These are phyloP conservation scores for Saccharomycopsis selenospora DNA, from an alignment of 805 yeast genomes.

Conservation along the genomic window DNA sequence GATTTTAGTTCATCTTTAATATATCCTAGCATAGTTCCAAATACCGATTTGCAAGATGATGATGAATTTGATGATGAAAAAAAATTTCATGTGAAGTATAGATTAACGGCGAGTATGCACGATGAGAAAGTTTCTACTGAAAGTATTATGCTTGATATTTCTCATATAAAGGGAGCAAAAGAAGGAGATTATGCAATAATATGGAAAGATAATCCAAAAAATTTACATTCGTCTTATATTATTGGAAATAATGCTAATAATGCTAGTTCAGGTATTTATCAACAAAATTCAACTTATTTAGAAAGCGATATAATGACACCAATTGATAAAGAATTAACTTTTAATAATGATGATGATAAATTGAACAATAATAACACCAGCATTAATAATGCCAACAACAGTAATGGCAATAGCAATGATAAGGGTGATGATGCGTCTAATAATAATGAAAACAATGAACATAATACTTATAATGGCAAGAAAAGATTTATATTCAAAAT, in stretches of 20 bases:
- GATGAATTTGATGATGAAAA: constrained; percentile 2
- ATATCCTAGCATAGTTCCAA: background rate
- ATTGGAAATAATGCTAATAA: too few relatives aligned
- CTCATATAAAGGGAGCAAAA: constrained; percentile 51
- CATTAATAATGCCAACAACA: too few relatives aligned
- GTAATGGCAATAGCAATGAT: too few relatives aligned
- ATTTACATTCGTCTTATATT: constrained; percentile 24
- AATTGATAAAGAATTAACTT: too few relatives aligned
- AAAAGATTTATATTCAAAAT: constrained; percentile 39
- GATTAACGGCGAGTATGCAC: constrained; percentile 47
- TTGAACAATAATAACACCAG: constrained; percentile 19
- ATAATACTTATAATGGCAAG: constrained; percentile 20
- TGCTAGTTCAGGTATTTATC: too few relatives aligned
- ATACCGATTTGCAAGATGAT: background rate
- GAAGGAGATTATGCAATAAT: constrained; percentile 77
- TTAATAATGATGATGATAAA: too few relatives aligned
- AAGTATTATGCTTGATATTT: constrained; percentile 56
- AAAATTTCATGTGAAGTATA: constrained; percentile 26
- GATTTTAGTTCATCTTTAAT: background rate
- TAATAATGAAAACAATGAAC: too few relatives aligned
- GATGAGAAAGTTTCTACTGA: constrained; percentile 53
- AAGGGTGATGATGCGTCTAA: too few relatives aligned
- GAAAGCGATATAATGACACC: too few relatives aligned
- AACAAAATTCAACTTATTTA: too few relatives aligned
- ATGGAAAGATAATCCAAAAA: constrained; percentile 29